Evolutionary conservation across 2,329 filamentous ascomycete species (phyloP), one percentile per base, ranked within the genome.

Genomic region (Penicillium freii): DNA sequence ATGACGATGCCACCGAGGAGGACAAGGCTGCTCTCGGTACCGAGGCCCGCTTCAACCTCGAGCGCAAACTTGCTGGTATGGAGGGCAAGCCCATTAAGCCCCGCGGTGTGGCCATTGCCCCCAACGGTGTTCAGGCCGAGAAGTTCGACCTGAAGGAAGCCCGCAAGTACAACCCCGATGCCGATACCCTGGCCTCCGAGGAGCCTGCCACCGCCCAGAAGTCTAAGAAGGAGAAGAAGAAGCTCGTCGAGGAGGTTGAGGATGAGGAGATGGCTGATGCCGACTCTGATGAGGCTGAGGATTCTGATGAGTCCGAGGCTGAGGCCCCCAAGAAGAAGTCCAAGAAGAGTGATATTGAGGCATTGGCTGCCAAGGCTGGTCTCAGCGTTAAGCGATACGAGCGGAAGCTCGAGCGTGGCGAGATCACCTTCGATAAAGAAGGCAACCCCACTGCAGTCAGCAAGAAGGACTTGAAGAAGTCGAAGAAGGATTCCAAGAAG

Each of bases 111-210:
- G 84, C 85, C 58, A 88, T 93, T 63, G 89, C 83, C 29, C 90
- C 90, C 54, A 88, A 89, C 67, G 89, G 89, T 59, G 74, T 78
- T 39, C 79, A 83, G 65, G 84, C 87, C 56, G 86, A 87, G 68
- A 96, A 96, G 78, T 80, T 76, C 61, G 90, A 92, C 62, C 82
- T 99, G 70, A 96, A 95, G 79, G 91, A 97, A 76, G 89, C 90
- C 11, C 85, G 91, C 72, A 94, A 93, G 77, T 99, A 99, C 83
- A 97, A 97, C 76, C 83, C 86, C 48, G 92, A 97, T 72, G 94
- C 91, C 53, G 94, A 99, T 76, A 93, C 92, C 62, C 80, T 97
- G 50, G 81, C 81, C 59, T 85, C 84, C 47, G 84, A 90, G 67
- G 87, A 88, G 65, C 82, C 84, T 15, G 73, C 78, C 62, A 65